phyloP scores from a whole-genome alignment of 495 filamentous ascomycete genomes.

The Hypoxylon fragiforme region DNA sequence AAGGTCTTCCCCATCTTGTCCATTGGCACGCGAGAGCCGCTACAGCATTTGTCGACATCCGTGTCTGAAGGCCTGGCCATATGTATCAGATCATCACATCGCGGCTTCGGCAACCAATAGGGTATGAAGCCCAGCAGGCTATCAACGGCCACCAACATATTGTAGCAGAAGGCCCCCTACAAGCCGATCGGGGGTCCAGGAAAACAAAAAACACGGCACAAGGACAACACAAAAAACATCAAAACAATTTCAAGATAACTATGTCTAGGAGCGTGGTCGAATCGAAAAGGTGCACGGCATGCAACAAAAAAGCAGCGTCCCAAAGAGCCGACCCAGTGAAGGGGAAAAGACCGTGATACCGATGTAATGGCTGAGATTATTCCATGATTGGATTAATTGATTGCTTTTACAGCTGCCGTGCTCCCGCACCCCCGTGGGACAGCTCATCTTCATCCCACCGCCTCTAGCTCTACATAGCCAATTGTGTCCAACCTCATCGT shows the following conservation, averaged over 20 bases:
- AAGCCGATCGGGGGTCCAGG: conserved; percentile 8
- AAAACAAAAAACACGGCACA: conserved; percentile 13
- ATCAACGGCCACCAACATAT: conserved; percentile 27
- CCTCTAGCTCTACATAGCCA: conserved; percentile 23
- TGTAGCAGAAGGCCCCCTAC: conserved; percentile 8
- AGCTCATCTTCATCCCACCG: conserved; percentile 33
- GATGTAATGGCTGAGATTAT: conserved; percentile 18
- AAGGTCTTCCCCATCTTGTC: conserved; percentile 15
- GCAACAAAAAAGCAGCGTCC: conserved; percentile 21
- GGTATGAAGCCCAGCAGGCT: conserved; percentile 22
- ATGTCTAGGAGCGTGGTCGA: conserved; percentile 12
- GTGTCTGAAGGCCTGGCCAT: conserved; percentile 22
- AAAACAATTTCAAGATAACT: conserved; percentile 1
- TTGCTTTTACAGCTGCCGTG: conserved; percentile 32
- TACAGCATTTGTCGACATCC: conserved; percentile 14
- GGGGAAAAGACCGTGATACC: conserved; percentile 26
- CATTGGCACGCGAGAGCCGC: conserved; percentile 19
- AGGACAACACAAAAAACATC: conserved; percentile 11
- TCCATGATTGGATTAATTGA: conserved; percentile 31
- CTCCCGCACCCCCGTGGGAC: conserved; percentile 34
- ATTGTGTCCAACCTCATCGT: conserved; percentile 24
- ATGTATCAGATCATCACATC: conserved; percentile 28
- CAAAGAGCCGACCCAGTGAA: conserved; percentile 29
- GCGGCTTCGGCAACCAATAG: conserved; percentile 11
- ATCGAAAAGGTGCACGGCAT: conserved; percentile 20